Evolutionary conservation across 495 filamentous ascomycete species (phyloP).

Genomic region (Podospora comata): DNA sequence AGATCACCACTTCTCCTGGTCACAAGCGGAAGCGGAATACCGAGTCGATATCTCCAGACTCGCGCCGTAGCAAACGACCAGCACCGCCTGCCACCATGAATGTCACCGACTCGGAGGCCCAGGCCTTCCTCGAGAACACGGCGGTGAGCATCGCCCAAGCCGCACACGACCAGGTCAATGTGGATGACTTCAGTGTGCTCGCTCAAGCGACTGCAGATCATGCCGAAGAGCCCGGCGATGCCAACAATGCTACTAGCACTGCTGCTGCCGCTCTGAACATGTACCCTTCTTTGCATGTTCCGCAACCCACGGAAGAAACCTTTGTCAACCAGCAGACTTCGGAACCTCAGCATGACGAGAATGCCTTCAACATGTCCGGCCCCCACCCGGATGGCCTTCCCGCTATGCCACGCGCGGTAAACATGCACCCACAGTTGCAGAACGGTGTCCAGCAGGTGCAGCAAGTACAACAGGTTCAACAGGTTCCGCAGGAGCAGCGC

Average conservation of each 20-base stretch:
- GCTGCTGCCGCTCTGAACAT: slow-evolving; percentile 67
- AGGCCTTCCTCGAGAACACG: slow-evolving; percentile 44
- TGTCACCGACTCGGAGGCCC: slow-evolving; percentile 33
- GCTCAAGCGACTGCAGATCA: slow-evolving; percentile 47
- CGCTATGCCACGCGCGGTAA: slow-evolving; percentile 32
- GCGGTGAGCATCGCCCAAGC: slow-evolving; percentile 49
- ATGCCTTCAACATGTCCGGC: slow-evolving; percentile 34
- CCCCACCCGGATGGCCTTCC: slow-evolving; percentile 48
- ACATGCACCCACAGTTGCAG: slow-evolving; percentile 24
- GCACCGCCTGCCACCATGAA: slow-evolving; percentile 41
- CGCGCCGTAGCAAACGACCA: slow-evolving; percentile 45
- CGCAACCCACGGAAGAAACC: slow-evolving; percentile 66
- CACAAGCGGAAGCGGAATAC: slow-evolving; percentile 48
- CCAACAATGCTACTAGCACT: slow-evolving; percentile 56
- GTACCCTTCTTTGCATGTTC: slow-evolving; percentile 66
- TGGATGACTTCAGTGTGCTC: slow-evolving; percentile 49
- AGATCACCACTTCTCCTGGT: slow-evolving; percentile 32
- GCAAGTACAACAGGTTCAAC: background rate
- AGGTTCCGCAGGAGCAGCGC: slow-evolving; percentile 18
- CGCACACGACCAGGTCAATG: slow-evolving; percentile 38
- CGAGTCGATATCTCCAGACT: slow-evolving; percentile 44
- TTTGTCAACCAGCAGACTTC: slow-evolving; percentile 45
- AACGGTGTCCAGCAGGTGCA: slow-evolving; percentile 31
- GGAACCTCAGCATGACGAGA: slow-evolving; percentile 33
- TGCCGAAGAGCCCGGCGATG: slow-evolving; percentile 42